Evolutionary conservation across 768 basidiomycete genomes (phyloP).

Genomic region (Trametes cubensis): DNA sequence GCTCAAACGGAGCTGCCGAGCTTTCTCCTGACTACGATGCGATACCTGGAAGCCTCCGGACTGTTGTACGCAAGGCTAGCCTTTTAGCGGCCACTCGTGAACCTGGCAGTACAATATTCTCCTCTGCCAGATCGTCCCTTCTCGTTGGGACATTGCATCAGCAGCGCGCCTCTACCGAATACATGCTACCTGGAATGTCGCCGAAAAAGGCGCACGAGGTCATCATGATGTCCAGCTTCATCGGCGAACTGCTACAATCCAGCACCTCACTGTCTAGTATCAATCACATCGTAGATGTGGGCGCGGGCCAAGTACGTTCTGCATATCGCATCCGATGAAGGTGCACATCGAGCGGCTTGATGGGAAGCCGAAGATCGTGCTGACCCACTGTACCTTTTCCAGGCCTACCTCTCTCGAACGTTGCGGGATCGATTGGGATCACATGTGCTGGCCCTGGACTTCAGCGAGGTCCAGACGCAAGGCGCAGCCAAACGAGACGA

Average conservation of each 20-base stretch:
- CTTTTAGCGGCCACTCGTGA: constrained; percentile 1
- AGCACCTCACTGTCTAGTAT: constrained; percentile 28
- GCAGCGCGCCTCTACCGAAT: background rate
- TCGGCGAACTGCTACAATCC: constrained; percentile 41
- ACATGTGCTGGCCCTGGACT: constrained; percentile 70
- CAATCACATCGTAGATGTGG: constrained; percentile 65
- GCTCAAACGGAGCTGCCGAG: too few relatives aligned
- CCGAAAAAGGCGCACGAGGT: constrained; percentile 81
- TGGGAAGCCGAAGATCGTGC: background rate
- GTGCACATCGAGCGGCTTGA: background rate
- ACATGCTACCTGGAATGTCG: constrained; percentile 53
- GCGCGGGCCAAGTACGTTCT: constrained; percentile 63
- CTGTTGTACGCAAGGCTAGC: background rate
- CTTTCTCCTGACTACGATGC: background rate
- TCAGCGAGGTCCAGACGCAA: constrained; percentile 56
- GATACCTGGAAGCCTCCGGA: background rate
- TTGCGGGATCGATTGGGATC: constrained; percentile 38
- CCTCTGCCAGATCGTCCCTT: background rate
- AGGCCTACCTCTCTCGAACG: constrained; percentile 68
- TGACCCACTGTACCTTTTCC: background rate
- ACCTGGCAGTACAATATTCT: background rate
- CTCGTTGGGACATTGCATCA: background rate
- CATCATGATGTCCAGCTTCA: constrained; percentile 59
- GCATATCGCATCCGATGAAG: background rate
- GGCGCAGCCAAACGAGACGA: constrained; percentile 50